Evolutionary conservation across 345 rosid species (phyloP), one percentile per base, ranked within the genome.

Genomic region (Eucalyptus brandiana): DNA sequence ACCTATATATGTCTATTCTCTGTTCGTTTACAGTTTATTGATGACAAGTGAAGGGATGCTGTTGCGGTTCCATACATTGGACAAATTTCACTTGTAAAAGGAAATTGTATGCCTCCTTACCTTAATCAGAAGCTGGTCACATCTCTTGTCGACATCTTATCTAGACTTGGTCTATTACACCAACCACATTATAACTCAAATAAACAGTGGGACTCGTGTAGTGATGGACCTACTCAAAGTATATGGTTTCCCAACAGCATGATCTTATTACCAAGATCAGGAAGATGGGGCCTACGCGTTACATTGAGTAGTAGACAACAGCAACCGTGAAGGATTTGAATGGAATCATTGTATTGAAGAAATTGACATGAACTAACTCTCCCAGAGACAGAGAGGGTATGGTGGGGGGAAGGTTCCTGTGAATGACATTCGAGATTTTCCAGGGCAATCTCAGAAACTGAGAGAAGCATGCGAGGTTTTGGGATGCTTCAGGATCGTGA

Each of bases 401-500:
- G 42, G 76, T 40, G 26, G 86, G 13, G 32, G 26, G 53, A 8
- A 62, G 12, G 86, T 92, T 37, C 98, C 95, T 19, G 91, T 90
- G 2, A 92, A 94, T 48, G 95, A 96, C 91, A 85, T 97, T 30
- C 62, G 80, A 16, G 95, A 94, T 72, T 91, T 94, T 81, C 92
- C 94, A 9, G 90, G 80, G 48, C 85, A 94, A 80, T 88, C 87
- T 15, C 86, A 87, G 88, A 91, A 93, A 50, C 92, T 95, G 72
- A 91, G 94, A 91, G 92, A 91, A 91, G 96, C 96, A 2, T 90
- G 97, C 40, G 96, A 95, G 92, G 93, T 92, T 42, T 93, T 94
- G 96, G 98, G 99, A 26, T 96, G 97, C 90, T 96, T 97, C 93
- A 93, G 97, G 91, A 40, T 96, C 14, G 92, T 94, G 7, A 96